A percentile compares a stretch with the other conserved stretches of the same genome.
Conservation (phyloP, 1,139 yeast genomes). For the Blastobotrys persicus region DNA sequence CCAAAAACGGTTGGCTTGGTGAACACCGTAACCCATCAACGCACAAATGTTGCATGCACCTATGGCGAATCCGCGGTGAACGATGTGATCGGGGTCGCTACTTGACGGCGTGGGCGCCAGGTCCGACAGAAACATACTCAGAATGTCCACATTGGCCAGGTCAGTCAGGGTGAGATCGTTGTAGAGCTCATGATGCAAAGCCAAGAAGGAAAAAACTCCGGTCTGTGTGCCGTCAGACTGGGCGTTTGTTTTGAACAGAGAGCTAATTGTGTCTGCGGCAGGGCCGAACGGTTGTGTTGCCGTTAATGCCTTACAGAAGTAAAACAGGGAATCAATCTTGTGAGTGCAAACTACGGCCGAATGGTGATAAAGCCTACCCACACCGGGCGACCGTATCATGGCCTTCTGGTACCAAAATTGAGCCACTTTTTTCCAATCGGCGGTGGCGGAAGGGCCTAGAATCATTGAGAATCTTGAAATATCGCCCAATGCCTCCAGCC, state of each 20-base stretch:
- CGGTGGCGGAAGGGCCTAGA: slow-evolving; percentile 22
- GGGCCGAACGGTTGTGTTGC: slow-evolving; percentile 29
- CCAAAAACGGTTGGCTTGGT: slow-evolving; percentile 14
- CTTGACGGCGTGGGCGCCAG: not conserved
- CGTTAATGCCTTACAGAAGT: slow-evolving; percentile 33
- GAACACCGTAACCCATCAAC: slow-evolving; percentile 29
- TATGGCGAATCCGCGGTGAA: slow-evolving; percentile 26
- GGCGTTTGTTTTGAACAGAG: slow-evolving; percentile 23
- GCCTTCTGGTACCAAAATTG: slow-evolving; percentile 36
- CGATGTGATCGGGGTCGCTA: slow-evolving; percentile 11
- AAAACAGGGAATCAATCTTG: slow-evolving; percentile 33
- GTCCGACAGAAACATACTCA: not conserved
- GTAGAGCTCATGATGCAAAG: slow-evolving; percentile 22
- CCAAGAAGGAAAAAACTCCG: slow-evolving; percentile 23
- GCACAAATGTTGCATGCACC: slow-evolving; percentile 33
- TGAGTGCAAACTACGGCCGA: slow-evolving; percentile 30
- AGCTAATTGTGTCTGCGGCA: slow-evolving; percentile 25
- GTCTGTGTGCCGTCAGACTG: slow-evolving; percentile 15
- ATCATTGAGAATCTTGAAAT: slow-evolving; percentile 33
- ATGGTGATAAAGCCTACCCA: slow-evolving; percentile 36
- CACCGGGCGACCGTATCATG: slow-evolving; percentile 31
- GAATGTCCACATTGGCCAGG: not conserved
- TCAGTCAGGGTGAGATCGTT: not conserved
- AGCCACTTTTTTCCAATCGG: slow-evolving; percentile 34
- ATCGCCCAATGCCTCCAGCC: slow-evolving; percentile 39